Percentiles rank a stretch among this genome's conserved stretches.
Evolutionary conservation across 2,329 filamentous ascomycete genomes (phyloP).

Genomic region (Ascosphaera aggregata): DNA sequence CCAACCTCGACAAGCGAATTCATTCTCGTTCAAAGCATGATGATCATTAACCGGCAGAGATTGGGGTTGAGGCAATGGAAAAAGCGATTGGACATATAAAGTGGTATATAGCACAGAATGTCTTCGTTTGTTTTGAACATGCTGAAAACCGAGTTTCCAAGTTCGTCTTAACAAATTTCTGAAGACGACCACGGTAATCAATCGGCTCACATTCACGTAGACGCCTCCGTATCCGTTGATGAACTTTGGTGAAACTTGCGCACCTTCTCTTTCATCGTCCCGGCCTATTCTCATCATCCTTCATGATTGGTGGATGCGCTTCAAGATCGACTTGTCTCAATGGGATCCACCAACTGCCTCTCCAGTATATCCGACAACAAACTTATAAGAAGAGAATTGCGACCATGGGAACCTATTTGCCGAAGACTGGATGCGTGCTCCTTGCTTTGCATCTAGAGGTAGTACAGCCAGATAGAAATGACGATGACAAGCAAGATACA

Average conservation of each 20-base stretch:
- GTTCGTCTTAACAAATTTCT: too few species aligned
- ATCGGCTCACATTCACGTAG: too few species aligned
- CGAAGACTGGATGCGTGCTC: background rate
- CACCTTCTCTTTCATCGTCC: background rate
- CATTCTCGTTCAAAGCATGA: too few species aligned
- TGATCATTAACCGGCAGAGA: too few species aligned
- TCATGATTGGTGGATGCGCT: background rate
- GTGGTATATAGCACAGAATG: too few species aligned
- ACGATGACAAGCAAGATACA: background rate
- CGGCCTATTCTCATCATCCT: constrained; percentile 2
- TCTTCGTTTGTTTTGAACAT: too few species aligned
- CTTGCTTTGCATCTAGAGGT: constrained; percentile 1
- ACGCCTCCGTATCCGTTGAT: too few species aligned
- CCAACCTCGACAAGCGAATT: too few species aligned
- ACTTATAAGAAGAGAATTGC: background rate
- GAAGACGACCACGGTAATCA: too few species aligned
- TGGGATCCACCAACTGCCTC: background rate
- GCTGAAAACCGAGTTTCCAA: too few species aligned
- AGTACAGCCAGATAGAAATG: constrained; percentile 2
- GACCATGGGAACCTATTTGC: background rate
- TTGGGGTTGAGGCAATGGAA: too few species aligned
- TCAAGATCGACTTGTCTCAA: background rate
- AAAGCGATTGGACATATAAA: too few species aligned
- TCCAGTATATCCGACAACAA: background rate
- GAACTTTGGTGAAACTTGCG: background rate